These are phyloP conservation scores for Colletotrichum zoysiae DNA, from an alignment of 2,329 filamentous ascomycete species.

Conservation along the genomic window DNA sequence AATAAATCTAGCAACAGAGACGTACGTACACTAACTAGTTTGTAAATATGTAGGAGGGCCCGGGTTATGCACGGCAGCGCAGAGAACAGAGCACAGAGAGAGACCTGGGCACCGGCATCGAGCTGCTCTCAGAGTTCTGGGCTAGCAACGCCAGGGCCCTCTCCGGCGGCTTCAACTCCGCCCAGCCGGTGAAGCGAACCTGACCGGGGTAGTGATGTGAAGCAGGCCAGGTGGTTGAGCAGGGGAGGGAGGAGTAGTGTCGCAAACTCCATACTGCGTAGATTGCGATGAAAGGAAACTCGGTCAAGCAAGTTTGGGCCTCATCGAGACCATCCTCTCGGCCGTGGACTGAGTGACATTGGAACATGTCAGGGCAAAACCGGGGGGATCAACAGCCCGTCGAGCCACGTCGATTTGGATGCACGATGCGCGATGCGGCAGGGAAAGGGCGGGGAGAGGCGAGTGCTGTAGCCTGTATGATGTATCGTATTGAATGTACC, in stretches of 20 bases:
- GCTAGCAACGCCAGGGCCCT: conserved; percentile 38
- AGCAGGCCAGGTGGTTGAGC: conserved; percentile 37
- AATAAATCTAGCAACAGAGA: neutral
- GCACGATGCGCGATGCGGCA: conserved; percentile 40
- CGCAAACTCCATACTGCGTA: conserved; percentile 14
- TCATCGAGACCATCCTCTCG: conserved; percentile 40
- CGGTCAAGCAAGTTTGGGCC: conserved; percentile 39
- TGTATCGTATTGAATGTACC: conserved; percentile 14
- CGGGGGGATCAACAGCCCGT: conserved; percentile 33
- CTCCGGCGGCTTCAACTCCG: conserved; percentile 40
- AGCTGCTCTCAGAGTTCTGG: conserved; percentile 9
- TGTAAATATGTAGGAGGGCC: neutral
- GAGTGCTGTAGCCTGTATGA: conserved; percentile 22
- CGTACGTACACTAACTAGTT: too few relatives aligned
- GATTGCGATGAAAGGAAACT: conserved; percentile 37
- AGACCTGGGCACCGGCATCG: conserved; percentile 9
- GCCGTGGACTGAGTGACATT: conserved; percentile 28
- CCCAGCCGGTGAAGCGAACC: conserved; percentile 42
- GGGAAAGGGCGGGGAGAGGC: conserved; percentile 36
- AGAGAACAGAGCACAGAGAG: conserved; percentile 3
- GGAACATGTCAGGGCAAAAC: conserved; percentile 30
- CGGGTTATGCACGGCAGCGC: conserved; percentile 4
- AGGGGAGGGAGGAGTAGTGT: conserved; percentile 24
- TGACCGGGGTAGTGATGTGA: conserved; percentile 34
- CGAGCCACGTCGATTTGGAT: conserved; percentile 41